These are phyloP conservation scores for Ophiognomonia clavigignenti-juglandacearum DNA, from an alignment of 2,329 filamentous ascomycete species.

Conservation along the genomic window DNA sequence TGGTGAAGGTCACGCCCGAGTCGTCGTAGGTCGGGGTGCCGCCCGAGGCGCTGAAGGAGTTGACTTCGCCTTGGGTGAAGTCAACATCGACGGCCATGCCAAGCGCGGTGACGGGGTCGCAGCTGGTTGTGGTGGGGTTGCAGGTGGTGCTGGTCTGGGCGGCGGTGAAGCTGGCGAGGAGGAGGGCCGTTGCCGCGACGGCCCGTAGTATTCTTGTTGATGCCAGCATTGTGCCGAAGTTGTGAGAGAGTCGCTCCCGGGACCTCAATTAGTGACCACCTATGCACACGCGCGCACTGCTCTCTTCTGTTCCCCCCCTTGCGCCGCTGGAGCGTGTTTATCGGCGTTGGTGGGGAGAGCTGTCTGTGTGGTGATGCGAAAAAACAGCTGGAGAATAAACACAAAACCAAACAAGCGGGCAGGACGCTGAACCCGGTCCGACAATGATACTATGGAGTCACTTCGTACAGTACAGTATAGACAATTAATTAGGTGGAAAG, in stretches of 20 bases:
- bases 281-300: neutral
- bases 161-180: slow-evolving; percentile 17
- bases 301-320: too few relatives aligned
- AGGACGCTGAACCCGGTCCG: too few relatives aligned
- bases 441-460: too few relatives aligned
- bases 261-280: neutral
- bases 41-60: slow-evolving; percentile 67
- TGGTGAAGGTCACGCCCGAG: slow-evolving; percentile 77
- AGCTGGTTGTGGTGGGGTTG: slow-evolving; percentile 36
- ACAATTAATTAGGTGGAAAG: too few relatives aligned
- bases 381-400: too few relatives aligned
- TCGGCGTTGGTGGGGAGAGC: too few relatives aligned
- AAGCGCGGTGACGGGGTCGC: slow-evolving; percentile 72
- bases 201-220: slow-evolving; percentile 18
- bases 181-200: slow-evolving; percentile 15
- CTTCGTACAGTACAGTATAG: too few relatives aligned
- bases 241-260: neutral
- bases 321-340: too few relatives aligned
- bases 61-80: slow-evolving; percentile 72
- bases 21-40: slow-evolving; percentile 68
- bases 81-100: slow-evolving; percentile 80
- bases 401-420: too few relatives aligned
- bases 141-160: slow-evolving; percentile 30
- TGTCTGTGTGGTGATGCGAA: too few relatives aligned
- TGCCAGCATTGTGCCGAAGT: slow-evolving; percentile 17